These are phyloP conservation scores for Haplosporangium gracile DNA, from an alignment of 192 early-diverging fungal species.

Conservation along the genomic window DNA sequence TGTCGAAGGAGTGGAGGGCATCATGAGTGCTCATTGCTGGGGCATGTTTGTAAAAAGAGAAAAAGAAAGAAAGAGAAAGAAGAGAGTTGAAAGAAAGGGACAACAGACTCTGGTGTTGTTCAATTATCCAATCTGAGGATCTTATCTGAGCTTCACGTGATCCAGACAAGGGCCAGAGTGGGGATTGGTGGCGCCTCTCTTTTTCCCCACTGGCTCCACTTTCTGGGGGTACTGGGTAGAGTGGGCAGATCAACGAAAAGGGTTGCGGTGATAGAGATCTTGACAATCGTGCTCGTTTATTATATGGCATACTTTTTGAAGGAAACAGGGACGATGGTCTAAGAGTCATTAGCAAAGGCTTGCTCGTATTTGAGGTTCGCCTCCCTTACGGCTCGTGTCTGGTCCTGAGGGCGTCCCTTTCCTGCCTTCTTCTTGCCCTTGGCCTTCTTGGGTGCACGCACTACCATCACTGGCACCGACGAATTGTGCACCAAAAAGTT, in stretches of 20 bases:
- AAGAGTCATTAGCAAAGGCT: slow-evolving; percentile 28
- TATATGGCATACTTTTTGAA: neutral
- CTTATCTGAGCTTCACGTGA: neutral
- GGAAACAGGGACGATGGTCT: neutral
- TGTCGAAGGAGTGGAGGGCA: slow-evolving; percentile 30
- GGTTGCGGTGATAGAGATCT: too few relatives aligned
- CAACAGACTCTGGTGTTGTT: neutral
- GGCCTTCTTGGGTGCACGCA: slow-evolving; percentile 57
- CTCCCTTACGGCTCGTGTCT: slow-evolving; percentile 38
- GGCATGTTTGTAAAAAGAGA: slow-evolving; percentile 26
- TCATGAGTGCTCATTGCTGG: slow-evolving; percentile 41
- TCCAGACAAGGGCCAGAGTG: too few relatives aligned
- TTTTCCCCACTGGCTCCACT: neutral
- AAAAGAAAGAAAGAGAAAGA: neutral
- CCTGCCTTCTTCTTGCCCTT: slow-evolving; percentile 52
- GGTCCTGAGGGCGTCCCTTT: slow-evolving; percentile 20
- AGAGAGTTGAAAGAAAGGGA: neutral
- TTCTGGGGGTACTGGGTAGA: neutral
- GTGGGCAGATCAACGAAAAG: neutral
- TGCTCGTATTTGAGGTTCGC: slow-evolving; percentile 49
- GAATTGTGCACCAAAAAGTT: slow-evolving; percentile 69
- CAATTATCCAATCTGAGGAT: neutral
- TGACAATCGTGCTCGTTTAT: neutral
- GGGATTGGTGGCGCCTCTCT: neutral
- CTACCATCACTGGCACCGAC: slow-evolving; percentile 64